These are phyloP conservation scores for Trichophyton verrucosum DNA, from an alignment of 2,329 filamentous ascomycete genomes.

Conservation along the genomic window DNA sequence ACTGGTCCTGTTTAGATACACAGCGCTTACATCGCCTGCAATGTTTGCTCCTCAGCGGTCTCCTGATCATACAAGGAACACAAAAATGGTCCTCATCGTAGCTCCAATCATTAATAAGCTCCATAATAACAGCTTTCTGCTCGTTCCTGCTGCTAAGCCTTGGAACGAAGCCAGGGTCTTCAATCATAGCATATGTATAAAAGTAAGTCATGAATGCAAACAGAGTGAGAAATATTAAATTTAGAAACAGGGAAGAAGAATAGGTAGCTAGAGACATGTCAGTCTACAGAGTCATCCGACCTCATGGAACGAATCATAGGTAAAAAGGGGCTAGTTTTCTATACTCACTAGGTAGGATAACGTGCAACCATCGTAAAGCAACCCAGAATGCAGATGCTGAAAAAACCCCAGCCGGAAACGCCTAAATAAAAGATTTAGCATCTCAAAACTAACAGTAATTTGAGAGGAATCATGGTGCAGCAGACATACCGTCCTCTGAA, in stretches of 20 bases:
- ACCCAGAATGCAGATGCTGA: conserved; percentile 73
- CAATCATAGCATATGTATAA: conserved; percentile 71
- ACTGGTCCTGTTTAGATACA: conserved; percentile 95
- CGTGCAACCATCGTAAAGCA: conserved; percentile 60
- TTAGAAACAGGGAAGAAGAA: conserved; percentile 56
- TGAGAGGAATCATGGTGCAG: not conserved
- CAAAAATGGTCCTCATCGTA: conserved; percentile 95
- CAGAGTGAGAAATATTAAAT: conserved; percentile 57
- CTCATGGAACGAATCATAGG: not conserved
- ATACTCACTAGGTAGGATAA: conserved; percentile 56
- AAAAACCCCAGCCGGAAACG: conserved; percentile 90
- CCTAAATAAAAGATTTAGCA: conserved; percentile 38
- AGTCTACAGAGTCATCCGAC: not conserved
- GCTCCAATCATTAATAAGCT: conserved; percentile 71
- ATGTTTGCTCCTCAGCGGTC: conserved; percentile 87
- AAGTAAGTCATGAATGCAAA: conserved; percentile 67
- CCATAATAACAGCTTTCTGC: conserved; percentile 78
- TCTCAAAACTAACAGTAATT: not conserved
- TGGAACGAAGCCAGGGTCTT: conserved; percentile 85
- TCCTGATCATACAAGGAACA: conserved; percentile 85
- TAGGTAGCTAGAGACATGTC: conserved; percentile 47
- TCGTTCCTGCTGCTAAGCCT: conserved; percentile 81
- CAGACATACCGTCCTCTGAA: conserved; percentile 68
- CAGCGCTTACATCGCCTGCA: conserved; percentile 84
- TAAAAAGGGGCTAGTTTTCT: not conserved